phyloP scores from a whole-genome alignment of 179 eudicot genomes.

The Sideroxylon spinosum region DNA sequence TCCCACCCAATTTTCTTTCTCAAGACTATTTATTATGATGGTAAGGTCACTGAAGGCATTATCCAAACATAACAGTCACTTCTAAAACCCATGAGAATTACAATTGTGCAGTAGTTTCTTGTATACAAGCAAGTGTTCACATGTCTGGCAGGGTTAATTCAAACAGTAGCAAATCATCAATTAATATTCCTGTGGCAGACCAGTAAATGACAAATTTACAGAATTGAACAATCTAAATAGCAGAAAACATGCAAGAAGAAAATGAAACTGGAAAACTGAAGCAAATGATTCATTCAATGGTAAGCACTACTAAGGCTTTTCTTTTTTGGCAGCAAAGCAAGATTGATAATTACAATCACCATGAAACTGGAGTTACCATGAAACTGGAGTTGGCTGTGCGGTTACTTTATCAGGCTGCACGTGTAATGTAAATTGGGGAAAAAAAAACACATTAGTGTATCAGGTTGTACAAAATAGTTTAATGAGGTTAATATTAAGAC shows the following conservation, averaged over 20 bases:
- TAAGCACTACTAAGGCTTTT: background rate
- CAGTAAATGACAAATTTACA: background rate
- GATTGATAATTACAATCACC: slow-evolving; percentile 49
- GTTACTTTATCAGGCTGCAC: slow-evolving; percentile 75
- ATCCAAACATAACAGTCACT: background rate
- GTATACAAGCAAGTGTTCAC: background rate
- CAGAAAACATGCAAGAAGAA: background rate
- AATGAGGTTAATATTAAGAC: background rate
- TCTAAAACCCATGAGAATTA: no score
- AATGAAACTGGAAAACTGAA: background rate
- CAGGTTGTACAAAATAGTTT: background rate
- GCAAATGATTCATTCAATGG: background rate
- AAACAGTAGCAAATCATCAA: no score
- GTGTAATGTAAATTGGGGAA: background rate
- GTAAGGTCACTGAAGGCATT: background rate
- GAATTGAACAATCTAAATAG: background rate
- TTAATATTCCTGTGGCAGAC: background rate
- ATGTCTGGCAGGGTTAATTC: background rate
- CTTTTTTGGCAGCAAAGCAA: background rate
- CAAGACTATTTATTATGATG: background rate
- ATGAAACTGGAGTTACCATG: slow-evolving; percentile 97
- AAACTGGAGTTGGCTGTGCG: slow-evolving; percentile 84
- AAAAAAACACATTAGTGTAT: background rate
- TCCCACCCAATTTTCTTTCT: no score
- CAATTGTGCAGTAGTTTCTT: background rate